These are phyloP conservation scores for Lophiotrema nucula DNA, from an alignment of 495 filamentous ascomycete species.

Conservation along the genomic window DNA sequence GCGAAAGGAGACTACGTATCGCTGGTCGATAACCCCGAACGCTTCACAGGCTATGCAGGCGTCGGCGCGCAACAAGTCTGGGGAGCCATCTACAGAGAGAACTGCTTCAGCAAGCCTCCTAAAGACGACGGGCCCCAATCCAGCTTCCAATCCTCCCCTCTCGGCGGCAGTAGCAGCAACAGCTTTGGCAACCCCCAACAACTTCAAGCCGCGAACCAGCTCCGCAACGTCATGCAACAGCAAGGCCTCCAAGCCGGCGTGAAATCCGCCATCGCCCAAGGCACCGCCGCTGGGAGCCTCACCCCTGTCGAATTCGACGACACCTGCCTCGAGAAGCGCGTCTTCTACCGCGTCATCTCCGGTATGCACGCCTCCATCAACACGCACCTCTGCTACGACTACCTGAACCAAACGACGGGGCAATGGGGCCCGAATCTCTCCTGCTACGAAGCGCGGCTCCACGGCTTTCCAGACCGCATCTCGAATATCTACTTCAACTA, in stretches of 20 bases:
- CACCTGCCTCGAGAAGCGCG: conserved; percentile 93
- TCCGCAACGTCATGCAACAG: conserved; percentile 75
- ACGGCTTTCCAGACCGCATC: conserved; percentile 81
- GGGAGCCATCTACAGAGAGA: conserved; percentile 95
- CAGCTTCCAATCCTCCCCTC: conserved; percentile 43
- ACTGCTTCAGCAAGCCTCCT: conserved; percentile 71
- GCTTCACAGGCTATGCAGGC: conserved; percentile 92
- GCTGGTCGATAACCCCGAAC: conserved; percentile 87
- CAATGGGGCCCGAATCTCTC: conserved; percentile 88
- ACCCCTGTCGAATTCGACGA: conserved; percentile 77
- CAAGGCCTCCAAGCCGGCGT: conserved; percentile 66
- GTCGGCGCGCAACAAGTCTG: conserved; percentile 81
- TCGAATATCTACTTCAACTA: conserved; percentile 99
- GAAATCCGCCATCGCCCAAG: conserved; percentile 53
- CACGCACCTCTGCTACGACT: conserved; percentile 94
- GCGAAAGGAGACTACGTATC: conserved; percentile 96
- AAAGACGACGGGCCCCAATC: conserved; percentile 57
- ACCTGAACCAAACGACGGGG: conserved; percentile 91
- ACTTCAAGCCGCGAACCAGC: conserved; percentile 72
- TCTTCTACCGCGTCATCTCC: conserved; percentile 90
- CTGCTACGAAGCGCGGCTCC: conserved; percentile 84
- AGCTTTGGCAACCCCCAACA: conserved; percentile 35
- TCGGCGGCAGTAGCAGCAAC: too few species aligned
- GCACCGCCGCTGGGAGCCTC: conserved; percentile 39
- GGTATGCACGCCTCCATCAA: conserved; percentile 98